Conservation (phyloP, 2,329 filamentous ascomycete species). For the Microdochium bolleyi region DNA sequence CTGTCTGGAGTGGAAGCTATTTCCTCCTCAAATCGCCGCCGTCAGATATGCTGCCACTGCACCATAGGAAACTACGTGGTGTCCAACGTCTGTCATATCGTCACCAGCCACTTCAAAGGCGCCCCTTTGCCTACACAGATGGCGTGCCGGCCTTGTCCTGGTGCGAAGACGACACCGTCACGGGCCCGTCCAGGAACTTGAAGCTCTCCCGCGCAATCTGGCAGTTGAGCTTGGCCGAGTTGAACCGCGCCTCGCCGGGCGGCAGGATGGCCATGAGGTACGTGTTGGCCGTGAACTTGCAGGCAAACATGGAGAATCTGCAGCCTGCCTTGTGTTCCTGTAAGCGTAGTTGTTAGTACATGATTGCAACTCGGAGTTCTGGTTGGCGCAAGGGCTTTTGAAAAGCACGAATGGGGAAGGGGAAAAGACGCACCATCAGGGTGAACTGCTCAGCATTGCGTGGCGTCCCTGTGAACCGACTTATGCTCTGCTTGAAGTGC, state of each 20-base stretch:
- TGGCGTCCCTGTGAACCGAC: constrained; percentile 71
- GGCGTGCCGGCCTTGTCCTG: background rate
- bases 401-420: background rate
- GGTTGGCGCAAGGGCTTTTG: background rate
- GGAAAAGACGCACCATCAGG: constrained; percentile 41
- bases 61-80: too few relatives aligned
- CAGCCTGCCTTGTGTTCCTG: constrained; percentile 65
- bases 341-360: background rate
- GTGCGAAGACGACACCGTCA: background rate
- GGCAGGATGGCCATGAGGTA: constrained; percentile 91
- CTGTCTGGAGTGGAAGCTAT: too few relatives aligned
- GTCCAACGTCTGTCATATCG: too few relatives aligned
- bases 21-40: too few relatives aligned
- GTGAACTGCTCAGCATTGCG: constrained; percentile 75
- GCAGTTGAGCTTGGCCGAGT: constrained; percentile 83
- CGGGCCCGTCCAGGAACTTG: constrained; percentile 52
- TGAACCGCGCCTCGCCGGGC: constrained; percentile 85
- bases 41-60: too few relatives aligned
- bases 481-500: constrained; percentile 84
- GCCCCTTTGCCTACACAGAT: background rate
- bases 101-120: too few relatives aligned
- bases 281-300: constrained; percentile 94
- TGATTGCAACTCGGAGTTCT: background rate
- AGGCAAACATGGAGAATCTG: constrained; percentile 87
- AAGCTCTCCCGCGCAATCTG: constrained; percentile 81